Conservation (phyloP, 306 rosid species). For the Lithocarpus polystachyus region DNA sequence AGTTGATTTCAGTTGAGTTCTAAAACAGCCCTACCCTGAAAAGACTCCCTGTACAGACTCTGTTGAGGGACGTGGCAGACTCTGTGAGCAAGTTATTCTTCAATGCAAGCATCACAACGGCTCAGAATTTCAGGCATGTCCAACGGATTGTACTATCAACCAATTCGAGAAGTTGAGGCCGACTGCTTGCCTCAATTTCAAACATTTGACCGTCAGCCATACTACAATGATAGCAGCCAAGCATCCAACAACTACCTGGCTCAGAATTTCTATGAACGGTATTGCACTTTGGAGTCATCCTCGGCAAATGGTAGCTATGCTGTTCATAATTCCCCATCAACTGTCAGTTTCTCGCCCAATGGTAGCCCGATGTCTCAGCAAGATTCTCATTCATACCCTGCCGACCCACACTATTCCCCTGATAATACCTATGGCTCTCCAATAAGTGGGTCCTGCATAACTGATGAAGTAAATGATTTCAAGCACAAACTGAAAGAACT, state of each 20-base stretch:
- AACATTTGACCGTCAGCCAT: conserved; percentile 41
- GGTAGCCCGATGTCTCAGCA: conserved; percentile 74
- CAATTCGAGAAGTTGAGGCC: conserved; percentile 60
- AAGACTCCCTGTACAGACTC: conserved; percentile 3
- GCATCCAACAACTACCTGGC: conserved; percentile 31
- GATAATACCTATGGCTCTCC: conserved; percentile 69
- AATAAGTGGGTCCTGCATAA: conserved; percentile 70
- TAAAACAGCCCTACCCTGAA: background rate
- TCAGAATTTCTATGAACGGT: conserved; percentile 39
- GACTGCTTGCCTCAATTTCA: conserved; percentile 60
- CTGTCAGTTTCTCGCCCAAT: conserved; percentile 63
- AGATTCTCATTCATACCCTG: conserved; percentile 53
- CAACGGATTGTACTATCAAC: conserved; percentile 48
- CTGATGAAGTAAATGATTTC: conserved; percentile 62
- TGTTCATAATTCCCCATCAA: conserved; percentile 54
- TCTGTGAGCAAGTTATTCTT: conserved; percentile 15
- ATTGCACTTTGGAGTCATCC: conserved; percentile 91
- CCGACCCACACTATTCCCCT: conserved; percentile 53
- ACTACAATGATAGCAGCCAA: conserved; percentile 43
- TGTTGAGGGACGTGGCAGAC: conserved; percentile 1
- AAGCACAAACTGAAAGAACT: conserved; percentile 76
- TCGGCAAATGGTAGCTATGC: conserved; percentile 38
- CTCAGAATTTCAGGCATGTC: conserved; percentile 62
- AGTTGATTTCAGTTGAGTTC: background rate
- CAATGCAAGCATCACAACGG: conserved; percentile 77